Base-by-base conservation (phyloP, 371 early-diverging fungal species). In the Encephalitozoon intestinalis region DNA sequence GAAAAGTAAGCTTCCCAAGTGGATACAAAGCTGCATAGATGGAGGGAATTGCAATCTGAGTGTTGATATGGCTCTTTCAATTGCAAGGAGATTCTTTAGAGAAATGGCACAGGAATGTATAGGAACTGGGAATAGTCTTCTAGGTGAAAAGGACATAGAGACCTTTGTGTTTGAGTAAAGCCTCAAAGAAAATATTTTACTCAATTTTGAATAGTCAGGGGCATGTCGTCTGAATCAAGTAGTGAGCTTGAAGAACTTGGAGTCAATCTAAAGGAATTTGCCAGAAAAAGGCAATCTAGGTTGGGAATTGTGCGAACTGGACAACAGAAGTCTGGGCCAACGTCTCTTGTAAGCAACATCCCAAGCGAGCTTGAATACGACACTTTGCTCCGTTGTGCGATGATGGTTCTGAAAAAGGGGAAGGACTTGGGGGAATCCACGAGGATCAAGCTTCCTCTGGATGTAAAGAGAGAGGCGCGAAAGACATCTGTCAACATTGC, bases 21-120 rank as follows among this genome's bases (percentile, higher is more conserved):
- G 99, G 99, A 95, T 99, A 75, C 89, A 88, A 70, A 89, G 91
- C 44, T 90, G 91, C 80, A 89, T 96, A 73, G 90, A 90, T 2
- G 95, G 94, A 66, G 90, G 91, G 0, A 91, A 90, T 43, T 87
- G 88, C 53, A 97, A 95, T 83, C 82, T 97, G 72, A 93, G 93
- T 28, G 94, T 97, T 0, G 99, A 97, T 82, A 95, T 96, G 97
- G 93, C 94, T 0, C 83, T 96, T n/a, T 89, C 89, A 0, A 88
- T 92, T 53, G 90, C 92, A 8, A 93, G 92, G 81, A 92, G 91
- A 85, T 97, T 97, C 81, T 87, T 94, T 80, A 88, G 93, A 78
- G 86, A 89, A 15, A 96, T 97, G 94, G 95, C 96, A 0, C 96
- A 96, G 81, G 40, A 52, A 51, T 52, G 65, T 15, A 46, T 30